Conservation (phyloP, 2,329 filamentous ascomycete species). For the Sporothrix schenckii region DNA sequence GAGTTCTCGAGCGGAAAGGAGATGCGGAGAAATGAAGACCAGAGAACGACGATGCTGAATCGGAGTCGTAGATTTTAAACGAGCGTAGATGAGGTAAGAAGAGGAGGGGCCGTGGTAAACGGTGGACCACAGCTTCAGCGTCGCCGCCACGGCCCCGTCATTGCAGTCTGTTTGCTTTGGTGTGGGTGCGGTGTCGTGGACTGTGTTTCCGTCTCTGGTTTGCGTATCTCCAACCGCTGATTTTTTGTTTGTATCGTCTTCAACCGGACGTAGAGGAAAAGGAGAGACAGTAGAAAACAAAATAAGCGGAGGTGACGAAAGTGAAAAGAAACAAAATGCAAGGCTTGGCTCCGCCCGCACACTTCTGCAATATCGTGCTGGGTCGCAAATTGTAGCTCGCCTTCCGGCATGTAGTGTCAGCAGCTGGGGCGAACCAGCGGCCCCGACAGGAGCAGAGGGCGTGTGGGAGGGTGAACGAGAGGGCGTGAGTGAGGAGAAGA, state of each 20-base stretch:
- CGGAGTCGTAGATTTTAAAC: neutral
- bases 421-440: constrained; percentile 19
- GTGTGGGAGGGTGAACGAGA: neutral
- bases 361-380: constrained; percentile 15
- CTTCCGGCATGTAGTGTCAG: neutral
- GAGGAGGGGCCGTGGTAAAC: constrained; percentile 25
- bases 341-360: neutral
- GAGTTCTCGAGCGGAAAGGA: no score
- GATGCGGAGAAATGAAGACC: neutral
- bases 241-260: constrained; percentile 13
- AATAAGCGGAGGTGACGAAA: neutral
- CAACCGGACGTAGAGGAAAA: neutral
- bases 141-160: constrained; percentile 21
- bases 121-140: constrained; percentile 22
- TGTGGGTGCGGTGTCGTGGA: neutral
- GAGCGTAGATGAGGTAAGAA: neutral
- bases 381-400: constrained; percentile 1
- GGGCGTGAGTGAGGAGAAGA: neutral
- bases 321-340: neutral
- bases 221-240: constrained; percentile 12
- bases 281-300: neutral
- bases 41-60: neutral
- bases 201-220: neutral
- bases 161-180: constrained; percentile 22
- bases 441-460: constrained; percentile 1